phyloP scores from a whole-genome alignment of 2,329 filamentous ascomycete species.

The Leptographium radiaticola region DNA sequence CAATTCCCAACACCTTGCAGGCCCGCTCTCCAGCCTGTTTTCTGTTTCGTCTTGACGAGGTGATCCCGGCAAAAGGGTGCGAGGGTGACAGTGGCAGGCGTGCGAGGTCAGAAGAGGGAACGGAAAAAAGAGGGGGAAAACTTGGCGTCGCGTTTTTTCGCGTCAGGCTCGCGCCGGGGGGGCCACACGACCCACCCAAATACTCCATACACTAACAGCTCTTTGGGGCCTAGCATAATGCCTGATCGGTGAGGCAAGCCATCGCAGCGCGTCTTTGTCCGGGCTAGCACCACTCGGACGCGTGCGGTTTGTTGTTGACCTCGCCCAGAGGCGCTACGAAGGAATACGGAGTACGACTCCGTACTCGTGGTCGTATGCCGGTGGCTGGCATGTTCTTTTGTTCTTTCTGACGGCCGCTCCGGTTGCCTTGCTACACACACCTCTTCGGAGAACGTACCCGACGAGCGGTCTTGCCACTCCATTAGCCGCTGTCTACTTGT shows the following conservation, averaged over 20 bases:
- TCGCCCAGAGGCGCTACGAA: no score
- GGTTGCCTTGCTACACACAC: no score
- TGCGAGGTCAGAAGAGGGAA: not conserved
- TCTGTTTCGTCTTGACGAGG: not conserved
- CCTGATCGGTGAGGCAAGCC: not conserved
- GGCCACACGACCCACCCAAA: not conserved
- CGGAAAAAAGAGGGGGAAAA: not conserved
- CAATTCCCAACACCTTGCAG: not conserved
- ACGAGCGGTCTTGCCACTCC: no score
- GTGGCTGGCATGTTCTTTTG: no score
- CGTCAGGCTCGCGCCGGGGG: constrained; percentile 8
- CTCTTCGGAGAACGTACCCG: no score
- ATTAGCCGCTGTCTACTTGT: no score
- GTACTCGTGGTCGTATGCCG: no score
- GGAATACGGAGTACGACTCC: no score
- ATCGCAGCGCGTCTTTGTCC: not conserved
- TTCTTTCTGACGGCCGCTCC: no score
- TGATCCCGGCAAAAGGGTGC: not conserved
- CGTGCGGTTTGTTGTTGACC: no score
- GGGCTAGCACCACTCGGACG: no score
- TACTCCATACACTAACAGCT: not conserved
- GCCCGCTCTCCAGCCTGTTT: not conserved
- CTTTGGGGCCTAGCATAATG: not conserved
- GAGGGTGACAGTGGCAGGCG: not conserved
- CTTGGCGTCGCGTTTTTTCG: constrained; percentile 11